Evolutionary conservation across 2,329 filamentous ascomycete species (phyloP), one percentile per base, ranked within the genome.

Genomic region (Neopestalotiopsis clavispora): DNA sequence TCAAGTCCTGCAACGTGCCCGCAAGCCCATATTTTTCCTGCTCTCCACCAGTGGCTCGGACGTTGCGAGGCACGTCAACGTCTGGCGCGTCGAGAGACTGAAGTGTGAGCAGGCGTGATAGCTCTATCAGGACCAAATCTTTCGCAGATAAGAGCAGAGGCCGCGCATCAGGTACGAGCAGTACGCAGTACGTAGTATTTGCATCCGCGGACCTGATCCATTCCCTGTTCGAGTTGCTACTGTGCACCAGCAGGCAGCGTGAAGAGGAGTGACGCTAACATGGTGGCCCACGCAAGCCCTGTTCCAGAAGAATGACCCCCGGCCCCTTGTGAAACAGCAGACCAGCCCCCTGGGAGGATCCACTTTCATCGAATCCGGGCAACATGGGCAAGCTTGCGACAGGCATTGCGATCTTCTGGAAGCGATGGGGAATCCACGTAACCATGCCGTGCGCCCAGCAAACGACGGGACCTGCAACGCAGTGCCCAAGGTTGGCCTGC

Each of bases 251-350:
- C 45, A 49, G 42, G 45, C 17, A 20, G 17, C 45, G 45, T 17
- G 20, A 9, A 52, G 45, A 52, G 45, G 68, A 30, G 23, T 68
- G 70, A 73, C 71, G 71, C 74, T 75, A 74, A 73, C 67, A 69
- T 59, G 34, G 28, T 64, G 74, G 69, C 70, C 73, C 74, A 74
- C 72, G 71, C 72, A 74, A 74, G 74, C 74, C 75, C 76, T 80
- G 79, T 79, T 77, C 77, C 79, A 79, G 77, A 77, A 75, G 75
- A 75, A 73, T 72, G 71, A 71, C 72, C 78, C 82, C 83, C 77
- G 78, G 80, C 78, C 79, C 75, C 75, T 84, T 80, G 82, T 87
- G 85, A 87, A 87, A 87, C 85, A 62, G 40, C 83, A 78, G 76
- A 80, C 74, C 65, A 68, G 73, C 79, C 81, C 83, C 84, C 82